Base-by-base conservation (phyloP, 2,329 filamentous ascomycete species). In the Colletotrichum sp. region DNA sequence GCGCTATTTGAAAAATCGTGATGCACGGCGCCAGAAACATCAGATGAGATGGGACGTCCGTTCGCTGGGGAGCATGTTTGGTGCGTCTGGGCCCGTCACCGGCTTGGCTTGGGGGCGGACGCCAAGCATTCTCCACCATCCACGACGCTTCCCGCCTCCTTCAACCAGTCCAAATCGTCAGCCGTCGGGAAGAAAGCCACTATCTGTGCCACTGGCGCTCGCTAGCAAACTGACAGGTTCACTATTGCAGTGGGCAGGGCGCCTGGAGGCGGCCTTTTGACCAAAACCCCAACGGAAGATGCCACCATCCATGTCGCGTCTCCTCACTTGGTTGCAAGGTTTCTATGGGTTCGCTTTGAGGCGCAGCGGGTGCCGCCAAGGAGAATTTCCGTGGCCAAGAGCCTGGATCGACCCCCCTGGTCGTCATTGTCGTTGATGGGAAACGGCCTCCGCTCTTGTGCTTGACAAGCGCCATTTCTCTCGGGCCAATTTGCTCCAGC, bases 301-400 rank as follows among this genome's bases (percentile, higher is more conserved):
- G n/a, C 70, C 62, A 72, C 15, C 36, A 49, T 57, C 62, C 34
- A 59, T 36, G 34, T n/a, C 22, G 19, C 67, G 11, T 25, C 16
- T 25, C 34, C 62, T 69, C 52, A 29, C n/a, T 27, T 15, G n/a
- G 68, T 39, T 52, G 34, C 19, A 39, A 62, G 29, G 25, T 63
- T 49, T 39, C 8, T 64, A 49, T 72, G 69, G 73, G 36, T 44
- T 25, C 13, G 4, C 19, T 19, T 15, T 11, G 73, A 73, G 73
- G 73, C 73, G 70, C 73, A 76, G 70, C 44, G 39, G 55, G 64
- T 30, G 62, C 16, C 39, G 73, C 73, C 70, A 76, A 76, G 73
- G 8, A 29, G 30, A 72, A 34, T 39, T 68, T 73, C 63, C 44
- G 64, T 76, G n/a, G 64, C 71, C 44, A 62, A 69, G 44, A 57